Base-by-base conservation (phyloP, 495 filamentous ascomycete species). In the Hypoxylon fragiforme region DNA sequence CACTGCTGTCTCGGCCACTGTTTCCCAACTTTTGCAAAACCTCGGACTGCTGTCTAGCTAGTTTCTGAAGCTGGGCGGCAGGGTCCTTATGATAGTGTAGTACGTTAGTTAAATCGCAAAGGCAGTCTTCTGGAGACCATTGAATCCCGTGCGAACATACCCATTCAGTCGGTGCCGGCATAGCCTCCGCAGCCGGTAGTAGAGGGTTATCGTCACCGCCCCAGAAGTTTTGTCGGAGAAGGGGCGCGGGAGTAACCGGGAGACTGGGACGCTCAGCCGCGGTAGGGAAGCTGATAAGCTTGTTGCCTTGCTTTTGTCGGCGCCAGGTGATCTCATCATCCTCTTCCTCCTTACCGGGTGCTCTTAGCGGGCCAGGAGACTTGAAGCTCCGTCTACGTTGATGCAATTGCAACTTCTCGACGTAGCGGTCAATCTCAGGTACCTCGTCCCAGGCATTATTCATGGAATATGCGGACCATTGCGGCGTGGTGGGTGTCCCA, bases 371-470 rank as follows among this genome's bases (percentile, higher is more conserved):
- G 21, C 50, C 57, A 11, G 54, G 40, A 35, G 61, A 60, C 39
- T 65, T 66, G 53, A 64, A 15, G 35, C 85, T 79, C 52, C 75
- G 80, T 40, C 72, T 80, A 32, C 77, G 81, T 40, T 83, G 85
- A 48, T 82, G 72, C 65, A 84, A 82, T 57, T 85, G 82, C 20
- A 92, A 72, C 34, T 78, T 77, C 44, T 86, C 83, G 40, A 92
- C 87, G 64, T 94, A 95, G 39, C 80, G 77, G 51, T 90, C 82
- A 58, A 96, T 96, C 45, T 88, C 81, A 2, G 87, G 88, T 19
- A 90, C 81, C 26, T 87, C 87, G 60, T 96, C 91, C 91, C 91
- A 96, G 34, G 88, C 90, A 68, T 96, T 96, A 31, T 77, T 79
- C 65, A 82, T 75, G 14, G 66, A 56, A 48, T 79, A 80, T 62